These are phyloP conservation scores for Avena sativa DNA, from an alignment of 176 grass and related monocot genomes.

Conservation along the genomic window DNA sequence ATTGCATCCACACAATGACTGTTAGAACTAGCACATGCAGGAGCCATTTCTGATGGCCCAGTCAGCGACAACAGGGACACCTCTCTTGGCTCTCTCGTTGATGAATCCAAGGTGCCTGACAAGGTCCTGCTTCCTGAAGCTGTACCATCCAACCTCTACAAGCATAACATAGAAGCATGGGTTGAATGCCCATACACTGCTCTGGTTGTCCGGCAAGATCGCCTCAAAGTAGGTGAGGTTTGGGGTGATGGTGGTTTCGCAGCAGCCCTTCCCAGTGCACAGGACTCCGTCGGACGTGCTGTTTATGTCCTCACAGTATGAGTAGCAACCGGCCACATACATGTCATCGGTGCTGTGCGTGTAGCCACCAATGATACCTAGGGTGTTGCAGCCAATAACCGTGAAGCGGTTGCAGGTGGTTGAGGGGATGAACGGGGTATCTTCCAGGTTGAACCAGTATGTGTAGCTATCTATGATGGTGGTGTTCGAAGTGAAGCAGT, in stretches of 20 bases:
- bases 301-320: slow-evolving; percentile 43
- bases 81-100: background rate
- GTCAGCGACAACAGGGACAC: background rate
- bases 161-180: slow-evolving; percentile 42
- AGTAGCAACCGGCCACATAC: slow-evolving; percentile 47
- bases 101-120: slow-evolving; percentile 17
- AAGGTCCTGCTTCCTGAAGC: slow-evolving; percentile 38
- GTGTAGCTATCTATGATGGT: background rate
- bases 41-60: slow-evolving; percentile 47
- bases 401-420: slow-evolving; percentile 33
- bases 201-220: background rate
- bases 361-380: slow-evolving; percentile 34
- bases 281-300: background rate
- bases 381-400: slow-evolving; percentile 39
- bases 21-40: slow-evolving; percentile 36
- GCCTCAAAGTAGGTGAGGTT: background rate
- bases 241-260: slow-evolving; percentile 30
- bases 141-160: slow-evolving; percentile 37
- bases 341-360: background rate
- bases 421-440: slow-evolving; percentile 5
- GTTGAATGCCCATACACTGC: slow-evolving; percentile 12
- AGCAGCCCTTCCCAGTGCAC: slow-evolving; percentile 45
- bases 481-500: slow-evolving; percentile 26
- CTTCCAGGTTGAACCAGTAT: background rate
- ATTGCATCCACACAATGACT: slow-evolving; percentile 9